phyloP scores from a whole-genome alignment of 2,329 filamentous ascomycete species.

The Fusarium buxicola region DNA sequence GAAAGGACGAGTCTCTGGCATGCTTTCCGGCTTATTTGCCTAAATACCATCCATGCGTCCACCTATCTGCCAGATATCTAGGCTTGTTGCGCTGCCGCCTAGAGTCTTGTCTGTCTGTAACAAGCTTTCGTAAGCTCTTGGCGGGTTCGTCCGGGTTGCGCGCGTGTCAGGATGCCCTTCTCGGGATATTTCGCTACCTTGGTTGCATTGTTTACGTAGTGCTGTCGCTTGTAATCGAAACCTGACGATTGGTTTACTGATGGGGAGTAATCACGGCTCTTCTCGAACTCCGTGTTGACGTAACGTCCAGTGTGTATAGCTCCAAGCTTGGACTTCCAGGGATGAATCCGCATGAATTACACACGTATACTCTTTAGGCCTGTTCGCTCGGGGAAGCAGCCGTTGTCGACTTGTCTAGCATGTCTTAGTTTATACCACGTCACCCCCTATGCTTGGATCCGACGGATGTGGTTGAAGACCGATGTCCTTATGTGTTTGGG shows the following conservation, averaged over 20 bases:
- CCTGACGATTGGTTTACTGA: constrained; percentile 13
- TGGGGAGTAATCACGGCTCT: neutral
- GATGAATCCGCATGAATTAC: constrained; percentile 5
- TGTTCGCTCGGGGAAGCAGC: neutral
- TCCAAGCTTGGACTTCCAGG: constrained; percentile 2
- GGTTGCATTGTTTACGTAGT: constrained; percentile 2
- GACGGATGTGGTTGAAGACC: neutral
- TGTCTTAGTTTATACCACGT: neutral
- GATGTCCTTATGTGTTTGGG: neutral
- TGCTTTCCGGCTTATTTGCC: neutral
- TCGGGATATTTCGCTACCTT: neutral
- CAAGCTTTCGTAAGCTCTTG: constrained; percentile 15
- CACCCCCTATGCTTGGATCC: too few relatives aligned
- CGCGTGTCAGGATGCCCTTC: constrained; percentile 8
- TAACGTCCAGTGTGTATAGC: neutral
- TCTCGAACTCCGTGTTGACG: neutral
- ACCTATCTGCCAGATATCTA: neutral
- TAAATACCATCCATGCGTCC: constrained; percentile 5
- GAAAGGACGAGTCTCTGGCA: neutral
- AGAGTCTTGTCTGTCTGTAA: constrained; percentile 1
- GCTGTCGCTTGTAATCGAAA: constrained; percentile 1
- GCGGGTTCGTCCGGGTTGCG: constrained; percentile 4
- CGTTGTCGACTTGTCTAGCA: neutral
- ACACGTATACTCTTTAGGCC: constrained; percentile 3
- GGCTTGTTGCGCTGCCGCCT: neutral